Evolutionary conservation across 768 basidiomycete species (phyloP).

Genomic region (Lactarius akahatsu): DNA sequence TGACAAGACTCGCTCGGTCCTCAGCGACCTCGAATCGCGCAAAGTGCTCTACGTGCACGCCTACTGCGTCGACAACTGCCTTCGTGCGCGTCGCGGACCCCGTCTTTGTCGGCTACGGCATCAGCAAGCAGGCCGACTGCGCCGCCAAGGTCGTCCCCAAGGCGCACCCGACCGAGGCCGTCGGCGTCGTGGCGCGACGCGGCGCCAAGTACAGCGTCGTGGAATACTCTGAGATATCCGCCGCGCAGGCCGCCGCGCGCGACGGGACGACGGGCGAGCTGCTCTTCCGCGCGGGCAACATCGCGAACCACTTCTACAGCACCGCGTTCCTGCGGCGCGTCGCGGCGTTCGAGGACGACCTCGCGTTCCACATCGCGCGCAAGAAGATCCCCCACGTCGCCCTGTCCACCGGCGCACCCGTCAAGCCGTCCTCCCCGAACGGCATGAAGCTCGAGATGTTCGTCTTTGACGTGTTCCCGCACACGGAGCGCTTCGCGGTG

Average conservation of each 20-base stretch:
- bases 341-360: conserved; percentile 77
- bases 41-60: conserved; percentile 87
- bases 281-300: conserved; percentile 92
- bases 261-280: conserved; percentile 71
- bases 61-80: conserved; percentile 98
- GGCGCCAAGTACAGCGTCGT: conserved; percentile 88
- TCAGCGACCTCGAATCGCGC: conserved; percentile 76
- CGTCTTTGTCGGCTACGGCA: conserved; percentile 93
- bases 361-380: conserved; percentile 96
- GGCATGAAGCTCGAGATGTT: conserved; percentile 99
- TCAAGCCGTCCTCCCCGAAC: conserved; percentile 90
- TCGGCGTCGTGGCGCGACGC: conserved; percentile 88
- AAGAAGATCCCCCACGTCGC: conserved; percentile 94
- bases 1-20: conserved; percentile 66
- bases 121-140: conserved; percentile 83
- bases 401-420: conserved; percentile 56
- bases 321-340: conserved; percentile 76
- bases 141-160: conserved; percentile 98
- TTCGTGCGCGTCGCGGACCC: conserved; percentile 97
- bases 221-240: conserved; percentile 95
- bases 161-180: conserved; percentile 78
- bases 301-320: conserved; percentile 98
- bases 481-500: conserved; percentile 77
- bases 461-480: conserved; percentile 98
- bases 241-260: conserved; percentile 79